Evolutionary conservation across 306 rosid species (phyloP).

Genomic region (Cucumis cinereus): DNA sequence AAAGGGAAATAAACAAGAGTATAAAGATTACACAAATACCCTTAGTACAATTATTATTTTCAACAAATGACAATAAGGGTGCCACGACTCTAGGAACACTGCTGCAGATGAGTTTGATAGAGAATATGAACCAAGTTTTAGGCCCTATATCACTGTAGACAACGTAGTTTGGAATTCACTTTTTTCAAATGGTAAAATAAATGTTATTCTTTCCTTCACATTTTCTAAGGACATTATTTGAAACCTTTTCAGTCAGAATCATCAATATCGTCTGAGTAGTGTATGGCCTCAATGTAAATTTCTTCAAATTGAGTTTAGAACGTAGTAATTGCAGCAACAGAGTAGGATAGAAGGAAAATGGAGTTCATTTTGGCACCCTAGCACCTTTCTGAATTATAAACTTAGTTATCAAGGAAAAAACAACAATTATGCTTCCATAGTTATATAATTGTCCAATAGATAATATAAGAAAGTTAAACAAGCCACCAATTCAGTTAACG

Average conservation of each 20-base stretch:
- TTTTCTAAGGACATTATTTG: background rate
- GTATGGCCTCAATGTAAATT: background rate
- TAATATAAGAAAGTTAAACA: background rate
- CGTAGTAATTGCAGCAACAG: background rate
- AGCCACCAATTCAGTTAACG: background rate
- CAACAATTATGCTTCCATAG: background rate
- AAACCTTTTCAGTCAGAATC: background rate
- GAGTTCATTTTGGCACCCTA: background rate
- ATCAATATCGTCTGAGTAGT: background rate
- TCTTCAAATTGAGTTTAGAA: background rate
- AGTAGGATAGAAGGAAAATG: background rate
- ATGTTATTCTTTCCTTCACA: background rate
- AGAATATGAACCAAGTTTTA: background rate
- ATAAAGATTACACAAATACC: too few species aligned
- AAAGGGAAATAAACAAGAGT: too few species aligned
- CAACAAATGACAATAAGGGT: background rate
- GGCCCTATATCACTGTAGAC: background rate
- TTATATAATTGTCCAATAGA: background rate
- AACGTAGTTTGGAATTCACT: background rate
- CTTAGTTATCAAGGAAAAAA: background rate
- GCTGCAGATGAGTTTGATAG: background rate
- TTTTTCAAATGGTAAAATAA: background rate
- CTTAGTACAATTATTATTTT: too few species aligned
- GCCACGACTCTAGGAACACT: background rate
- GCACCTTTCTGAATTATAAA: background rate